Evolutionary conservation across 192 early-diverging fungal genomes (phyloP).

Genomic region (Dimargaris xerosporica): DNA sequence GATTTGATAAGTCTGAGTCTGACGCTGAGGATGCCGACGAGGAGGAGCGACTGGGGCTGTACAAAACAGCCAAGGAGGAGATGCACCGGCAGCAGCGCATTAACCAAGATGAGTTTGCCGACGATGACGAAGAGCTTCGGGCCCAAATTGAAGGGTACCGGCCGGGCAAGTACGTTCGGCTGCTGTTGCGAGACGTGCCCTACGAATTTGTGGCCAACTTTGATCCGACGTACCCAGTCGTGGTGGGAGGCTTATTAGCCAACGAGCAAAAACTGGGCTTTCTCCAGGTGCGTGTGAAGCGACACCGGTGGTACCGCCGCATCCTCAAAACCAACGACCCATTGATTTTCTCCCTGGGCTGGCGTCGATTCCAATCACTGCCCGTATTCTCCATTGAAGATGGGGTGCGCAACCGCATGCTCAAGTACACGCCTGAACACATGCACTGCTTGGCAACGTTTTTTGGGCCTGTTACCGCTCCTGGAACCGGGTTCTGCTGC

Average conservation of each 20-base stretch:
- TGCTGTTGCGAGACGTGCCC: slow-evolving; percentile 81
- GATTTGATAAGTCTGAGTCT: neutral
- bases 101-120: slow-evolving; percentile 79
- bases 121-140: slow-evolving; percentile 52
- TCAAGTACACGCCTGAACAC: slow-evolving; percentile 99
- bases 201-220: slow-evolving; percentile 90
- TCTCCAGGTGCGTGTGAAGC: slow-evolving; percentile 90
- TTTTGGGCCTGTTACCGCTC: slow-evolving; percentile 88
- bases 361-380: slow-evolving; percentile 95
- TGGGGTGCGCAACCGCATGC: slow-evolving; percentile 87
- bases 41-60: slow-evolving; percentile 49
- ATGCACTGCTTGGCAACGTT: slow-evolving; percentile 98
- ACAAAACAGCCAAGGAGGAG: slow-evolving; percentile 77
- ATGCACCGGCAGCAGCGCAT: slow-evolving; percentile 68
- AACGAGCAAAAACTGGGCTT: slow-evolving; percentile 90
- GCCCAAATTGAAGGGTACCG: slow-evolving; percentile 83
- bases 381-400: slow-evolving; percentile 89
- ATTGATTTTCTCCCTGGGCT: slow-evolving; percentile 91
- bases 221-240: slow-evolving; percentile 76
- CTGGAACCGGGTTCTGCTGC: slow-evolving; percentile 93
- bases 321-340: slow-evolving; percentile 98
- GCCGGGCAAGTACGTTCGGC: slow-evolving; percentile 84
- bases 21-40: slow-evolving; percentile 46
- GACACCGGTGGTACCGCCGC: slow-evolving; percentile 90
- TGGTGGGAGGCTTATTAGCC: slow-evolving; percentile 77